Percentiles rank a stretch among this genome's conserved stretches.
These are phyloP conservation scores for Paraphaeosphaeria sporulosa DNA, from an alignment of 2,329 filamentous ascomycete genomes.

Conservation along the genomic window DNA sequence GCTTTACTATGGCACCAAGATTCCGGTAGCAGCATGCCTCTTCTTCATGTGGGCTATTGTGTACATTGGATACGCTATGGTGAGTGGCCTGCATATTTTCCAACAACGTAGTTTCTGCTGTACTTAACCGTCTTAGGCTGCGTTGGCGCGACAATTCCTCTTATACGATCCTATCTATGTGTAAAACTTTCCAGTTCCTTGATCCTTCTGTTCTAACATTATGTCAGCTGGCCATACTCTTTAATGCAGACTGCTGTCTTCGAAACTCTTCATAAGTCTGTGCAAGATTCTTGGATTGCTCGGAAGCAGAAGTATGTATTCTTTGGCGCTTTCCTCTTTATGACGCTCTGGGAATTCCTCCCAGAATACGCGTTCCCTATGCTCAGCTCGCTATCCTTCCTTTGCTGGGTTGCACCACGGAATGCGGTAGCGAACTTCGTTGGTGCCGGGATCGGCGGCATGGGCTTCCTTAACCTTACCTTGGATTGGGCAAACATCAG, in stretches of 20 bases:
- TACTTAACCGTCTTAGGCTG: slow-evolving; percentile 47
- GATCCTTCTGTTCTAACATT: slow-evolving; percentile 39
- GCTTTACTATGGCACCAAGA: slow-evolving; percentile 62
- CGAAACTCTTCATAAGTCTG: slow-evolving; percentile 63
- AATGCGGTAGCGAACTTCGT: slow-evolving; percentile 67
- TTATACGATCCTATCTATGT: slow-evolving; percentile 64
- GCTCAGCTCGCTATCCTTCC: slow-evolving; percentile 65
- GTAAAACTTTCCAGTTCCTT: no score
- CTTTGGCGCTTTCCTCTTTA: slow-evolving; percentile 60
- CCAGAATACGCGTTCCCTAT: slow-evolving; percentile 69
- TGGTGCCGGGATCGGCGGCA: slow-evolving; percentile 67
- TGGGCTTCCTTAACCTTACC: slow-evolving; percentile 67
- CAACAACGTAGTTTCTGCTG: neutral
- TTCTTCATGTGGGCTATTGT: slow-evolving; percentile 69
- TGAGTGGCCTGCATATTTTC: neutral
- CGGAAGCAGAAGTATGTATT: slow-evolving; percentile 65
- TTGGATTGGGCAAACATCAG: slow-evolving; percentile 69
- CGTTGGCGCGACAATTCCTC: slow-evolving; percentile 64
- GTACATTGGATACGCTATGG: slow-evolving; percentile 65
- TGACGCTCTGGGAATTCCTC: slow-evolving; percentile 68
- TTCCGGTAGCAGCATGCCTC: slow-evolving; percentile 63
- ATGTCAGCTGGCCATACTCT: slow-evolving; percentile 56
- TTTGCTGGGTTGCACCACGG: slow-evolving; percentile 69
- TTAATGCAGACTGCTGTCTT: slow-evolving; percentile 66
- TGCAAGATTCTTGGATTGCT: slow-evolving; percentile 59